Percentiles rank a stretch among this genome's conserved stretches.
These are phyloP conservation scores for Lagenidium giganteum DNA, from an alignment of 352 stramenopile genomes.

Conservation along the genomic window DNA sequence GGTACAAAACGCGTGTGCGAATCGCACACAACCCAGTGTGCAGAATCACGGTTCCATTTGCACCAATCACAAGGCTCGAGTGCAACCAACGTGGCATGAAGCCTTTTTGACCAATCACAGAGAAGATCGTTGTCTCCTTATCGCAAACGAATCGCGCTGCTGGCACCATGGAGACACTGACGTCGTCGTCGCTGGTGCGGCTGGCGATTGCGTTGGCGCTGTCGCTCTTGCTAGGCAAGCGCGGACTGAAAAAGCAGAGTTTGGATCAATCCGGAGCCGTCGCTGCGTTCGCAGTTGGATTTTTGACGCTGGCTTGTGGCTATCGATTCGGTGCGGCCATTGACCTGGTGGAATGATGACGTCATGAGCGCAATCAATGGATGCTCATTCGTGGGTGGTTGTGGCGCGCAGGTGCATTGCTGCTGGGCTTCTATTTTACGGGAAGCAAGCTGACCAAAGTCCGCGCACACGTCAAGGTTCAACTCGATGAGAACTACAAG, in stretches of 20 bases:
- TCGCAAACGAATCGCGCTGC: no score
- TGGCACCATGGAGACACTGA: background rate
- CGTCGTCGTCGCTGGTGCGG: constrained; percentile 20
- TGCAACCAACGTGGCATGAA: no score
- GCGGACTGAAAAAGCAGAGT: constrained; percentile 67
- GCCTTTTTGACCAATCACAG: no score
- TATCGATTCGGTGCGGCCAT: constrained; percentile 71
- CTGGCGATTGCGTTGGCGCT: constrained; percentile 37
- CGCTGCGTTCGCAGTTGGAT: constrained; percentile 61
- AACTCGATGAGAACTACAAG: constrained; percentile 73
- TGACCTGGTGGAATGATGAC: no score
- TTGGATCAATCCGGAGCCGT: constrained; percentile 49
- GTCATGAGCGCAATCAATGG: background rate
- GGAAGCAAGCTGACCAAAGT: constrained; percentile 84
- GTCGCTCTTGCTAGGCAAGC: constrained; percentile 27
- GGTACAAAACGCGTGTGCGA: no score
- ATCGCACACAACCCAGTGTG: no score
- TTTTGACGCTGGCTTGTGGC: constrained; percentile 51
- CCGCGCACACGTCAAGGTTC: constrained; percentile 41
- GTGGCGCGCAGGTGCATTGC: constrained; percentile 38
- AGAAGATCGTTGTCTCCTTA: no score
- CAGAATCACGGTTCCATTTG: no score
- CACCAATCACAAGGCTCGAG: no score
- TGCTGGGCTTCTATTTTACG: constrained; percentile 85
- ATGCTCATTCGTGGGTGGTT: background rate